These are phyloP conservation scores for Chlorociboria aeruginascens DNA, from an alignment of 495 filamentous ascomycete genomes.

Conservation along the genomic window DNA sequence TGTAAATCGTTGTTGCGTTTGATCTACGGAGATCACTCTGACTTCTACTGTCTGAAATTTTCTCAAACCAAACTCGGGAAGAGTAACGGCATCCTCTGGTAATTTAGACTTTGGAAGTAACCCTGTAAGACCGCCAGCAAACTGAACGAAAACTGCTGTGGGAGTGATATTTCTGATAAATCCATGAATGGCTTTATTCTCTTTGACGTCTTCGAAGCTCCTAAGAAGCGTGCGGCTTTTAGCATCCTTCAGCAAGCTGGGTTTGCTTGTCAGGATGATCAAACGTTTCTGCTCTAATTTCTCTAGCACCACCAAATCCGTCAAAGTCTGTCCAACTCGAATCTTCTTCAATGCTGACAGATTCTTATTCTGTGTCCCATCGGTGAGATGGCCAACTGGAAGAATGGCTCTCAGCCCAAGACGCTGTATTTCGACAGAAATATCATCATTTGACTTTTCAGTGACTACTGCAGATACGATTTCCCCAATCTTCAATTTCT, in stretches of 20 bases:
- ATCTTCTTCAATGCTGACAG: constrained; percentile 63
- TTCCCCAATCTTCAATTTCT: constrained; percentile 55
- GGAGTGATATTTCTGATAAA: constrained; percentile 73
- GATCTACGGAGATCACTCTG: constrained; percentile 58
- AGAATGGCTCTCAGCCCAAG: constrained; percentile 63
- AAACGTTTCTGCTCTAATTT: constrained; percentile 62
- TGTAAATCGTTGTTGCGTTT: constrained; percentile 40
- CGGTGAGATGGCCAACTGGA: constrained; percentile 64
- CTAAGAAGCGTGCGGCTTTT: constrained; percentile 51
- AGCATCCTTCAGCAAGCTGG: constrained; percentile 64
- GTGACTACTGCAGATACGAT: constrained; percentile 66
- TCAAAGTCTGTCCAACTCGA: constrained; percentile 65
- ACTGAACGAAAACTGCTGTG: constrained; percentile 72
- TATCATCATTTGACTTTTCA: constrained; percentile 71
- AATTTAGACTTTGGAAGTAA: constrained; percentile 67
- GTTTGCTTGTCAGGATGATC: constrained; percentile 66
- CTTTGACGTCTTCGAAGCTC: constrained; percentile 53
- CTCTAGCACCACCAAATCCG: constrained; percentile 71
- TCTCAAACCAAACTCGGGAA: constrained; percentile 63
- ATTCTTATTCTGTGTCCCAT: constrained; percentile 67
- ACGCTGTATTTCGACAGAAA: constrained; percentile 63
- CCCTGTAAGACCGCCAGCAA: constrained; percentile 64
- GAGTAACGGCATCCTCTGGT: constrained; percentile 46
- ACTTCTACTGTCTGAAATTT: constrained; percentile 59
- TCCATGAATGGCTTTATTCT: constrained; percentile 59